These are phyloP conservation scores for Lactarius evosmus DNA, from an alignment of 768 basidiomycete genomes.

Conservation along the genomic window DNA sequence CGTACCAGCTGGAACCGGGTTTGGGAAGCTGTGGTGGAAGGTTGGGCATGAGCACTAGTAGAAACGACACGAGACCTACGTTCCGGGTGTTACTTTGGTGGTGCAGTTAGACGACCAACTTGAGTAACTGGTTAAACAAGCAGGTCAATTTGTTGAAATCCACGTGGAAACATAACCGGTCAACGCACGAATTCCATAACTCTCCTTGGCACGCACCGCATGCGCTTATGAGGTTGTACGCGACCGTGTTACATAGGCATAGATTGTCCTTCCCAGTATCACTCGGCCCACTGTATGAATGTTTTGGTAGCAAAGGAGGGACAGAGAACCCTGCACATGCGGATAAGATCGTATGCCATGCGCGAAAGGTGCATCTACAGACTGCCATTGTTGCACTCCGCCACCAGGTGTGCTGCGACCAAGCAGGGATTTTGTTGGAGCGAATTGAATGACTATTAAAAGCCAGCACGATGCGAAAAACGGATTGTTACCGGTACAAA, in stretches of 20 bases:
- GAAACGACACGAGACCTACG: constrained; percentile 7
- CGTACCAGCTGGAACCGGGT: constrained; percentile 41
- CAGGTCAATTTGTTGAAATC: not conserved
- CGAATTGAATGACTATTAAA: constrained; percentile 16
- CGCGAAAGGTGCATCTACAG: not conserved
- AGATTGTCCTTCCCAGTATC: not conserved
- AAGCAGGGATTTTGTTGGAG: constrained; percentile 20
- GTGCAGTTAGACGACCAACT: constrained; percentile 22
- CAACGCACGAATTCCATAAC: constrained; percentile 14
- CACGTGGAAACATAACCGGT: not conserved
- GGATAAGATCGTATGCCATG: not conserved
- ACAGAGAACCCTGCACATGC: constrained; percentile 10
- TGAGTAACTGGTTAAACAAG: constrained; percentile 18
- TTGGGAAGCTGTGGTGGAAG: constrained; percentile 8
- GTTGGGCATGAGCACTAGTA: not conserved
- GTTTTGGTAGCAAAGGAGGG: constrained; percentile 2
- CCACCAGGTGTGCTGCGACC: constrained; percentile 4
- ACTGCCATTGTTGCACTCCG: constrained; percentile 21
- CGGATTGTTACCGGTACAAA: not conserved
- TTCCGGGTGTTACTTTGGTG: not conserved
- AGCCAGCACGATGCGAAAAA: not conserved
- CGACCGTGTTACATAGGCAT: constrained; percentile 32
- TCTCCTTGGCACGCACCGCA: constrained; percentile 32
- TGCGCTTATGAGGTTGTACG: constrained; percentile 31
- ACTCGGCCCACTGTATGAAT: constrained; percentile 14